Base-by-base conservation (phyloP, 495 filamentous ascomycete genomes). In the Penicillium paxilli region DNA sequence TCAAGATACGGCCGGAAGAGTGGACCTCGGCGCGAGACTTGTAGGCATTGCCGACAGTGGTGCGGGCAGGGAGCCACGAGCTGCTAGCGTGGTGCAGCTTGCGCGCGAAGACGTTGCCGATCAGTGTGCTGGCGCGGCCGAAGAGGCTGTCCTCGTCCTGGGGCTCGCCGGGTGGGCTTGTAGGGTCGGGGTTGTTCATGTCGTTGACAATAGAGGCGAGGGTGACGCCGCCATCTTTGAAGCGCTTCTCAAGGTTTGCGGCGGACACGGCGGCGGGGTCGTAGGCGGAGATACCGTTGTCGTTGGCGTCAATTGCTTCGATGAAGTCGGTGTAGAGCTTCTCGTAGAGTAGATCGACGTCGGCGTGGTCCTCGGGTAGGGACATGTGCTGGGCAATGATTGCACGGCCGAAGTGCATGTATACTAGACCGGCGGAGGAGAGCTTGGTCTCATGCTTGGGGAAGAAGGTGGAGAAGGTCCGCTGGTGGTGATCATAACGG, bases 401-500 rank as follows among this genome's bases (percentile, higher is more conserved):
- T 14, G 80, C 76, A 49, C 82, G 84, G 50, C 93, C 94, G 63
- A 96, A 96, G 73, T 98, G 93, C 83, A 96, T 84, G 77, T 91
- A 98, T 2, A 98, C 90, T 14, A 98, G 79, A 0, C 94, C 94
- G 0, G 94, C 94, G 54, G 89, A 92, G 50, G 89, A 94, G 44
- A 98, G 86, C 77, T 94, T 96, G 32, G 94, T 98, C 28, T 69
- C 65, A 51, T 86, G 87, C 30, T 80, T 79, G 17, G 92, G 90
- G 66, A 89, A 91, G 33, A 84, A 89, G 54, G 90, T 89, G 49
- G 68, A 65, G 76, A 98, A 98, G 60, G 83, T 87, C 49, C 92
- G 91, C 74, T 98, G 94, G 81, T 98, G 94, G 78, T 98, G 94
- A 71, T 98, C 94, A 75, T 89, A 98, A 54, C 92, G 88, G 71